These are phyloP conservation scores for Aristolochia fimbriata DNA, from an alignment of 164 flowering plant species.

Conservation along the genomic window DNA sequence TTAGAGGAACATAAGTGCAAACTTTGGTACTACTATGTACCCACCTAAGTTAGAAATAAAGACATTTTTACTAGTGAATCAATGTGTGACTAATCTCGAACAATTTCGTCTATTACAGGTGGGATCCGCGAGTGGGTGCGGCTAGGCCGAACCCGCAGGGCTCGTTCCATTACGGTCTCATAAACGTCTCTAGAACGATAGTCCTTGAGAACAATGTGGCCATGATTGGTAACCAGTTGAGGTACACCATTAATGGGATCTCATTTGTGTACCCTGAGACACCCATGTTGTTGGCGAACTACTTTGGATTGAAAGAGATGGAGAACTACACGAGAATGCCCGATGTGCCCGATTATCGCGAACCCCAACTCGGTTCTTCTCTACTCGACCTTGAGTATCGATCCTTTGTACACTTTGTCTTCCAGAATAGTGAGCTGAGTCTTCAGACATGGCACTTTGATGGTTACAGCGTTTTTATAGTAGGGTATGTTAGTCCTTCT, in stretches of 20 bases:
- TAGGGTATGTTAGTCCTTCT: constrained; percentile 36
- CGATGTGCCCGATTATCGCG: constrained; percentile 30
- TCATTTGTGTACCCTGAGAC: constrained; percentile 47
- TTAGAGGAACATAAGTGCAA: too few species aligned
- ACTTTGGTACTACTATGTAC: too few species aligned
- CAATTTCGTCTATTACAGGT: constrained; percentile 27
- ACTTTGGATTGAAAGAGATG: constrained; percentile 31
- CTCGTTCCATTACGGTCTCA: constrained; percentile 58
- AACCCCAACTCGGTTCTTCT: constrained; percentile 18
- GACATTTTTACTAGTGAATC: too few species aligned
- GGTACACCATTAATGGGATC: constrained; percentile 51
- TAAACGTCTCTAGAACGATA: constrained; percentile 47
- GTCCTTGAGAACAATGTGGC: constrained; percentile 37
- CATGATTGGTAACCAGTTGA: constrained; percentile 24
- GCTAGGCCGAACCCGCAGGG: constrained; percentile 92
- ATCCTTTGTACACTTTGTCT: constrained; percentile 55
- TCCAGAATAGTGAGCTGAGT: constrained; percentile 63
- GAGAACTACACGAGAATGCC: constrained; percentile 57
- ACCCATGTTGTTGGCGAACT: constrained; percentile 67
- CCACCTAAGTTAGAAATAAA: too few species aligned
- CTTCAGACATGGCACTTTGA: constrained; percentile 65
- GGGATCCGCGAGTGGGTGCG: constrained; percentile 61
- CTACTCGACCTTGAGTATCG: constrained; percentile 33
- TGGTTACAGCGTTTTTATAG: constrained; percentile 72
- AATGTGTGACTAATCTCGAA: too few species aligned